These are phyloP conservation scores for Flaveria robusta DNA, from an alignment of 129 eudicot genomes.

Conservation along the genomic window DNA sequence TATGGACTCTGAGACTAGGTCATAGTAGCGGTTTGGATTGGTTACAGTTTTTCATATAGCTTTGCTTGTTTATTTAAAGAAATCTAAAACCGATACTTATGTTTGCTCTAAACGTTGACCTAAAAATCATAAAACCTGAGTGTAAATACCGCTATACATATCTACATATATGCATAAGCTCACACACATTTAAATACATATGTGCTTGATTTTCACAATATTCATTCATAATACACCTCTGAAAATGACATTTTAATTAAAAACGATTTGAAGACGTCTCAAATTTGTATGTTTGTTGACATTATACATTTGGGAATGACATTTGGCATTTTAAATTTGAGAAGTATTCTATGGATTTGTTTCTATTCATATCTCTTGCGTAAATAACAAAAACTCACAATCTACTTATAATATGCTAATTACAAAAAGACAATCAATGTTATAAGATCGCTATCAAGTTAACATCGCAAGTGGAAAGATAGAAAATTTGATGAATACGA, in stretches of 20 bases:
- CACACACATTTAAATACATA: no score
- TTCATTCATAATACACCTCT: background rate
- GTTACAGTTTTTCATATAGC: no score
- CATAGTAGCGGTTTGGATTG: no score
- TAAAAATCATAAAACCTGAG: no score
- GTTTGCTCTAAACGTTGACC: no score
- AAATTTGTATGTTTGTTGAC: constrained; percentile 8
- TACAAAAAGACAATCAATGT: constrained; percentile 3
- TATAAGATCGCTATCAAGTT: background rate
- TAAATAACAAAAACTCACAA: background rate
- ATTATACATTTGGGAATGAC: constrained; percentile 19
- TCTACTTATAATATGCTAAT: background rate
- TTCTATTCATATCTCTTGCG: background rate
- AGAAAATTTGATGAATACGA: background rate
- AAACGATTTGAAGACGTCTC: background rate
- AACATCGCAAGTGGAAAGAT: background rate
- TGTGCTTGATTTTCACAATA: background rate
- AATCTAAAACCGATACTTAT: no score
- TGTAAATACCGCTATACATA: no score
- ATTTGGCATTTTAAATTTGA: constrained; percentile 20
- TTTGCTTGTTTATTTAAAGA: no score
- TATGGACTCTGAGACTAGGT: no score
- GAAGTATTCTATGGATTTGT: background rate
- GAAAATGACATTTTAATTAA: constrained; percentile 13
- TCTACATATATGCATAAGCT: no score